Base-by-base conservation (phyloP, 345 rosid species). In the Euclidium syriacum region DNA sequence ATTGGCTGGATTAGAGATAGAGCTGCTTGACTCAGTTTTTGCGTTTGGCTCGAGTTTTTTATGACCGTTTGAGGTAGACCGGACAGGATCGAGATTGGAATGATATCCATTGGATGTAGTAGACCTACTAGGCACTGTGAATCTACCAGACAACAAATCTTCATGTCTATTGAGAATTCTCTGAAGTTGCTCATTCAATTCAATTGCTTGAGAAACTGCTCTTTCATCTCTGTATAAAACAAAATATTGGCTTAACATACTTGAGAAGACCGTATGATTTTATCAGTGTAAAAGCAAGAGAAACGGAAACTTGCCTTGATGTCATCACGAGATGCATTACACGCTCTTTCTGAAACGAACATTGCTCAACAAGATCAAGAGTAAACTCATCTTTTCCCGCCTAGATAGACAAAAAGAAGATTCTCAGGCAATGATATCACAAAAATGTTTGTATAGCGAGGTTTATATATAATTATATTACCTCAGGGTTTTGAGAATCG, bases 331-430 rank as follows among this genome's bases (percentile, higher is more conserved):
- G 91, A 79, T 94, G 96, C 97, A 94, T 83, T 42, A 90, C 83
- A 3, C 82, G 81, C 69, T 94, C 95, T 82, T 94, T 94, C 80
- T 90, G 99, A 83, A 90, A 94, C 12, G 97, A 84, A 77, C 97
- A 94, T 52, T 94, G 99, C 77, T 94, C 99, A 44, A 94, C 97
- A 48, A 94, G 99, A 81, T 94, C 99, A 71, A 94, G 96, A 38
- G 99, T 87, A 71, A 94, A 94, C 76, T 94, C 96, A 71, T 87
- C 91, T 73, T 75, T 85, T 47, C 83, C 96, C 54, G 80, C 91
- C 99, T 90, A 64, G 61, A 65, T 80, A 51, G 62, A 71, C 7
- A 73, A 64, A n/a, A 16, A 42, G 15, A n/a, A 35, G 49, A 52
- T 46, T 42, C 9, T 26, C 39, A 15, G 40, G 51, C 26, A 35